phyloP scores from a whole-genome alignment of 2,329 filamentous ascomycete species.

The Calycina herbarum region DNA sequence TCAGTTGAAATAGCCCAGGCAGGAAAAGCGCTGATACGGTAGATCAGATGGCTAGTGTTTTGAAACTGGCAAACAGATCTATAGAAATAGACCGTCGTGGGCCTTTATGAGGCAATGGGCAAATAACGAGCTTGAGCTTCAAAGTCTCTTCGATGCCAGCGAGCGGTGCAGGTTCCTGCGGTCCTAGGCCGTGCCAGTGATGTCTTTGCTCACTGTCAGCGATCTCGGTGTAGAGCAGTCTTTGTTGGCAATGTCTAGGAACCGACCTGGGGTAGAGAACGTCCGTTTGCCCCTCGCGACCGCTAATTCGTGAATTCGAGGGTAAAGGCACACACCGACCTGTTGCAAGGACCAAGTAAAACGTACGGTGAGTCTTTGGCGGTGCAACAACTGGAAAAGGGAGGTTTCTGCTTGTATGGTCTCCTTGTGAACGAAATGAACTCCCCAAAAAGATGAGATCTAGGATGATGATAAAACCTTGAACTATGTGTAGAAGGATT shows the following conservation, averaged over 20 bases:
- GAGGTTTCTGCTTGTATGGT: constrained; percentile 22
- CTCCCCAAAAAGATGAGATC: constrained; percentile 19
- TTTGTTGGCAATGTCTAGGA: constrained; percentile 52
- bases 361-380: constrained; percentile 21
- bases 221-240: constrained; percentile 44
- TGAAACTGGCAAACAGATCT: constrained; percentile 33
- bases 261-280: constrained; percentile 41
- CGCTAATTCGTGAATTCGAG: constrained; percentile 46
- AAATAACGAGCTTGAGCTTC: constrained; percentile 29
- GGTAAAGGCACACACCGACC: constrained; percentile 42
- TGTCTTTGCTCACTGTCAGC: constrained; percentile 30
- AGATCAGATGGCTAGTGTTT: constrained; percentile 26
- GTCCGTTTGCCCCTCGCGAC: constrained; percentile 51
- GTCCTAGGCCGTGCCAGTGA: constrained; percentile 27
- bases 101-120: constrained; percentile 26
- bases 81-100: constrained; percentile 25
- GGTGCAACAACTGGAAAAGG: constrained; percentile 13
- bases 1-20: constrained; percentile 20
- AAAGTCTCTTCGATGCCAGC: constrained; percentile 28
- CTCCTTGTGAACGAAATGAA: constrained; percentile 13
- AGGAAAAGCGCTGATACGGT: constrained; percentile 23
- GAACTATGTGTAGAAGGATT: constrained; percentile 33
- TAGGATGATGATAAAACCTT: constrained; percentile 27
- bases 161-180: constrained; percentile 31
- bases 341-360: constrained; percentile 17